A percentile compares a stretch with the other conserved stretches of the same genome.
These are phyloP conservation scores for Trametes elegans DNA, from an alignment of 768 basidiomycete genomes.

Conservation along the genomic window DNA sequence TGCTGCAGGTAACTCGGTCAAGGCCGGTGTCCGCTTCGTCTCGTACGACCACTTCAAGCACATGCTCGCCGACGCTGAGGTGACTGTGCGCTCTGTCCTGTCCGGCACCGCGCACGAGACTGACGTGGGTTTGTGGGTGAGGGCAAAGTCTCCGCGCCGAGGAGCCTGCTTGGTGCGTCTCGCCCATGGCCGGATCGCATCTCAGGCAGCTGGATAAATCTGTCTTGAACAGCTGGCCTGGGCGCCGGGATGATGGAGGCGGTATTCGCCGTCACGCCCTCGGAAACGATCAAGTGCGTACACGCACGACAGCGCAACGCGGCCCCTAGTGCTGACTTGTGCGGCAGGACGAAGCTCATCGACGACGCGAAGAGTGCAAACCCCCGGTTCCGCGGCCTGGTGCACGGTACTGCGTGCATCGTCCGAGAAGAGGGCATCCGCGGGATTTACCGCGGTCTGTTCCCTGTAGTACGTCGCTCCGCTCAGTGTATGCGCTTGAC, in stretches of 20 bases:
- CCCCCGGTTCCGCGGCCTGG: constrained; percentile 82
- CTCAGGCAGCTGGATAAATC: background rate
- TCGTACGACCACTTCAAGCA: constrained; percentile 93
- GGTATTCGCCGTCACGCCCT: constrained; percentile 92
- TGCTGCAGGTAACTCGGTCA: constrained; percentile 68
- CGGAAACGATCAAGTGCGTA: constrained; percentile 92
- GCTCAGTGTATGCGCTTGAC: background rate
- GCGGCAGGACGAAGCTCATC: constrained; percentile 87
- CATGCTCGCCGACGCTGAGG: constrained; percentile 79
- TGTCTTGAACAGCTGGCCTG: constrained; percentile 53
- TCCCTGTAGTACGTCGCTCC: constrained; percentile 74
- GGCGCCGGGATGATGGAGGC: constrained; percentile 93
- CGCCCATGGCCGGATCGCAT: background rate
- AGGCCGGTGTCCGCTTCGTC: constrained; percentile 95
- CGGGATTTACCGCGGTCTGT: constrained; percentile 88
- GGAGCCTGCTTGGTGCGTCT: constrained; percentile 70
- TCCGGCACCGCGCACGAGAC: background rate
- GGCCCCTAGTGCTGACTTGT: background rate
- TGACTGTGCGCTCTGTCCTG: constrained; percentile 28
- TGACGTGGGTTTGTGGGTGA: constrained; percentile 31
- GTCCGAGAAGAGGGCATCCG: constrained; percentile 79
- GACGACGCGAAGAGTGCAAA: constrained; percentile 85
- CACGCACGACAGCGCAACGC: background rate
- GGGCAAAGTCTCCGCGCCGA: constrained; percentile 89
- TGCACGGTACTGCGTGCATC: constrained; percentile 82